Evolutionary conservation across 345 rosid genomes (phyloP).

Genomic region (Gossypium raimondii): DNA sequence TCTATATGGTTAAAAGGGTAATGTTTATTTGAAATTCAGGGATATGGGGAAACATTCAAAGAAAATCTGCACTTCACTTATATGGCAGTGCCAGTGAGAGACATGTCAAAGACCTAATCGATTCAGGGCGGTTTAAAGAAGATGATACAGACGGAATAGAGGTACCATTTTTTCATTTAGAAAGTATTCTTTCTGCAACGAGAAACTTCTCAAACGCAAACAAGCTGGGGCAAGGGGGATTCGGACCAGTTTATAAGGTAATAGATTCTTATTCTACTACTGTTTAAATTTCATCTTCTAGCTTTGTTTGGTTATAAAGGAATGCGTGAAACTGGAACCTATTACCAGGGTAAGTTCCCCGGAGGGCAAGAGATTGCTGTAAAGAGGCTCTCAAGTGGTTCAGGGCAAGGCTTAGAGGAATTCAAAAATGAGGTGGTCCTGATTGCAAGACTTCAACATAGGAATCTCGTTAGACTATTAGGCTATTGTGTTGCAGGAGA

Average conservation of each 20-base stretch:
- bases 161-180: slow-evolving; percentile 50
- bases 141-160: slow-evolving; percentile 45
- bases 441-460: slow-evolving; percentile 68
- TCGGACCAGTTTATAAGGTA: slow-evolving; percentile 76
- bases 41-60: slow-evolving; percentile 28
- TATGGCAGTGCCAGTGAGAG: slow-evolving; percentile 43
- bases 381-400: slow-evolving; percentile 50
- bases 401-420: slow-evolving; percentile 63
- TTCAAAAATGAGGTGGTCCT: slow-evolving; percentile 58
- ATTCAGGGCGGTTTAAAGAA: slow-evolving; percentile 43
- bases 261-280: neutral
- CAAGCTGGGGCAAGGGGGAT: slow-evolving; percentile 76
- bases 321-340: neutral
- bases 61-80: slow-evolving; percentile 31
- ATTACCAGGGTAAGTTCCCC: slow-evolving; percentile 40
- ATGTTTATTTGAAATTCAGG: slow-evolving; percentile 22
- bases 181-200: slow-evolving; percentile 59
- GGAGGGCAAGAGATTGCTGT: slow-evolving; percentile 53
- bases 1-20: neutral
- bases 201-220: slow-evolving; percentile 53
- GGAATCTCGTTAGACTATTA: slow-evolving; percentile 63
- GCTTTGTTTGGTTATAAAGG: neutral
- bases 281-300: neutral
- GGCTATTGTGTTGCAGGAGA: slow-evolving; percentile 58
- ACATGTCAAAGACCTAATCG: slow-evolving; percentile 47